Percentiles rank a stretch among this genome's conserved stretches.
These are phyloP conservation scores for Sphaerostilbella broomeana DNA, from an alignment of 2,329 filamentous ascomycete species.

Conservation along the genomic window DNA sequence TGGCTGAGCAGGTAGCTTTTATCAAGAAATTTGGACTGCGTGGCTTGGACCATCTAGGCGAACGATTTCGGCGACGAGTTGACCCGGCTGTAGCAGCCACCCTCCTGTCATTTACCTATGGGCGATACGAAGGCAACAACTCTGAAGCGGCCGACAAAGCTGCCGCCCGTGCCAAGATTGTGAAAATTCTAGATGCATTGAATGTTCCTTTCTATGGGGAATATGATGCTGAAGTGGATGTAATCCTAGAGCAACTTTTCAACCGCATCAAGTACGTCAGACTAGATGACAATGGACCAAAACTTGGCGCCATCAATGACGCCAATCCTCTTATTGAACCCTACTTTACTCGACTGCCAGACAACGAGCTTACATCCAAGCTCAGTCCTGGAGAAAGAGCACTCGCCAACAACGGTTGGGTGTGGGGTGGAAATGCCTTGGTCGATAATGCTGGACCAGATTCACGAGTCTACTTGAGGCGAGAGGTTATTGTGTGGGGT, in stretches of 20 bases:
- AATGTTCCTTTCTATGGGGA: constrained; percentile 89
- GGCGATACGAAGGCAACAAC: constrained; percentile 53
- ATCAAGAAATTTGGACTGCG: constrained; percentile 62
- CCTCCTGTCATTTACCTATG: constrained; percentile 36
- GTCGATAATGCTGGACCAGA: constrained; percentile 86
- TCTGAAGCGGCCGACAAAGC: constrained; percentile 39
- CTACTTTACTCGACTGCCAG: constrained; percentile 86
- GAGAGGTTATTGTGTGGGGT: constrained; percentile 96
- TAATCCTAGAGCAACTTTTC: constrained; percentile 84
- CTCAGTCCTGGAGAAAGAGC: constrained; percentile 71
- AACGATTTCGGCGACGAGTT: constrained; percentile 66
- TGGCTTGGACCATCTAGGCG: constrained; percentile 68
- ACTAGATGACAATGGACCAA: constrained; percentile 86
- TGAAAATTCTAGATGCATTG: constrained; percentile 67
- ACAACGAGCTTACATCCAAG: constrained; percentile 69
- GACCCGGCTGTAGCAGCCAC: constrained; percentile 65
- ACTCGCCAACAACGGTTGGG: constrained; percentile 95
- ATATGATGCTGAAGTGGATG: constrained; percentile 75
- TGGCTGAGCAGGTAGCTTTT: constrained; percentile 53
- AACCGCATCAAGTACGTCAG: constrained; percentile 94
- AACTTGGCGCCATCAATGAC: constrained; percentile 69
- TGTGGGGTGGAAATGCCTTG: constrained; percentile 94
- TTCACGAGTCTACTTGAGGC: constrained; percentile 86
- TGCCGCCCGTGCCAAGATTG: constrained; percentile 48
- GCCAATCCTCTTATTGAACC: constrained; percentile 80